These are phyloP conservation scores for Geotrichum phurueaensis DNA, from an alignment of 1,139 yeast species.

Conservation along the genomic window DNA sequence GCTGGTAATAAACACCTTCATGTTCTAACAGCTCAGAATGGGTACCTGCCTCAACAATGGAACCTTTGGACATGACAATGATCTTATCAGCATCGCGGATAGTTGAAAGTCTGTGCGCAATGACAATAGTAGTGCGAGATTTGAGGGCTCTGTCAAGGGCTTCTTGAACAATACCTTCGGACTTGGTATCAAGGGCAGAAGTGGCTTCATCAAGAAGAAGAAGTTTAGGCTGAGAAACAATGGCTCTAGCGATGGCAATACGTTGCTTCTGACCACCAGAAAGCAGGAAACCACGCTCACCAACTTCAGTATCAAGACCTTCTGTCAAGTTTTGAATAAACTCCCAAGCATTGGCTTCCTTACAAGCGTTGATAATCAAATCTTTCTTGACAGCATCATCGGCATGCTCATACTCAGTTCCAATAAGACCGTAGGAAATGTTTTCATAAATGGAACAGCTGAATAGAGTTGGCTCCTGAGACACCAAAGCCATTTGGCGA, in stretches of 20 bases:
- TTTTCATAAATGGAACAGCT: conserved; percentile 77
- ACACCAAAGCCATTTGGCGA: conserved; percentile 73
- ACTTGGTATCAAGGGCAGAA: conserved; percentile 68
- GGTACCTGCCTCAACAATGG: conserved; percentile 40
- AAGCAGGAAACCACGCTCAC: conserved; percentile 48
- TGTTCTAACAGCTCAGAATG: conserved; percentile 40
- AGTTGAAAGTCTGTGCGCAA: conserved; percentile 75
- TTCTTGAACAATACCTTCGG: conserved; percentile 47
- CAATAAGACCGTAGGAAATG: conserved; percentile 61
- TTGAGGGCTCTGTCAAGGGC: conserved; percentile 60
- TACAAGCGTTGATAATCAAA: conserved; percentile 36
- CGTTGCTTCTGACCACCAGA: conserved; percentile 92
- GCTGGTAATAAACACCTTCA: conserved; percentile 35
- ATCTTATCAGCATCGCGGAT: conserved; percentile 49
- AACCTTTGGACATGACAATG: conserved; percentile 41
- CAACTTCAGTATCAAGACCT: conserved; percentile 49
- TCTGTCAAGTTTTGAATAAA: conserved; percentile 38
- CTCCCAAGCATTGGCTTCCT: conserved; percentile 41
- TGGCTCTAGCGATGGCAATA: conserved; percentile 79
- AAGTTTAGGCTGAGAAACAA: conserved; percentile 56
- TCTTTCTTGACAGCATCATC: conserved; percentile 31
- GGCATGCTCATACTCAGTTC: conserved; percentile 49
- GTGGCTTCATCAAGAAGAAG: conserved; percentile 72
- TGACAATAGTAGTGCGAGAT: conserved; percentile 64
- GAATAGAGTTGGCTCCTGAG: conserved; percentile 80